Evolutionary conservation across 176 grass and related monocot species (phyloP).

Genomic region (Aegilops speltoides): DNA sequence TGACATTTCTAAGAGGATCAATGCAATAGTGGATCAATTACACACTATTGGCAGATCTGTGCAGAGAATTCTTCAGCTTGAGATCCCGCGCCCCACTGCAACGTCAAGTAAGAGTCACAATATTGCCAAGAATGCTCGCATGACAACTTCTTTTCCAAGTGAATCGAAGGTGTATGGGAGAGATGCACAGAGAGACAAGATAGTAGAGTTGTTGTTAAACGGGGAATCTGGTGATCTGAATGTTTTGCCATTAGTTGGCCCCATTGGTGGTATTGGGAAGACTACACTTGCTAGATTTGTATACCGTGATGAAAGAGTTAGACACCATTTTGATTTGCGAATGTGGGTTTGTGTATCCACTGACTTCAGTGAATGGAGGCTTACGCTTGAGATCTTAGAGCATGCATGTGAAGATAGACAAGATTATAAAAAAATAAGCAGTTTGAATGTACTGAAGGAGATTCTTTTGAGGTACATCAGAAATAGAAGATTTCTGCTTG

Average conservation of each 20-base stretch:
- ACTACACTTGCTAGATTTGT: slow-evolving; percentile 27
- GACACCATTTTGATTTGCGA: slow-evolving; percentile 14
- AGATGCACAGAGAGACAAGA: slow-evolving; percentile 4
- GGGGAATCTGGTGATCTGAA: background rate
- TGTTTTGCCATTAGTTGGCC: slow-evolving; percentile 37
- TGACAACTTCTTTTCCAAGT: slow-evolving; percentile 18
- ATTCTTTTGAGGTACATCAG: slow-evolving; percentile 16
- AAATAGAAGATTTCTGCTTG: slow-evolving; percentile 3
- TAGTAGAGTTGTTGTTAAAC: slow-evolving; percentile 11
- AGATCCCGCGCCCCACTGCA: background rate
- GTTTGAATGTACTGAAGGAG: background rate
- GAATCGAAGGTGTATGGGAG: slow-evolving; percentile 23
- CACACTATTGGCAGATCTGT: slow-evolving; percentile 9
- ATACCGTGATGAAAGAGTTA: slow-evolving; percentile 22
- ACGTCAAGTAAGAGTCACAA: background rate
- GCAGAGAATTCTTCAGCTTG: background rate
- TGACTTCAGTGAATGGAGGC: background rate
- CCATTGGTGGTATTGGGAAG: slow-evolving; percentile 43
- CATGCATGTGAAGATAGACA: background rate
- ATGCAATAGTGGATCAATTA: slow-evolving; percentile 1
- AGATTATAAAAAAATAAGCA: background rate
- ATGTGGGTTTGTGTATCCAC: slow-evolving; percentile 36
- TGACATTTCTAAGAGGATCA: slow-evolving; percentile 3
- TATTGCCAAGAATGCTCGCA: background rate
- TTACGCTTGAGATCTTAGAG: background rate